Percentiles rank a stretch among this genome's conserved stretches.
These are phyloP conservation scores for Zygosaccharomyces sapae DNA, from an alignment of 1,139 yeast species.

Conservation along the genomic window DNA sequence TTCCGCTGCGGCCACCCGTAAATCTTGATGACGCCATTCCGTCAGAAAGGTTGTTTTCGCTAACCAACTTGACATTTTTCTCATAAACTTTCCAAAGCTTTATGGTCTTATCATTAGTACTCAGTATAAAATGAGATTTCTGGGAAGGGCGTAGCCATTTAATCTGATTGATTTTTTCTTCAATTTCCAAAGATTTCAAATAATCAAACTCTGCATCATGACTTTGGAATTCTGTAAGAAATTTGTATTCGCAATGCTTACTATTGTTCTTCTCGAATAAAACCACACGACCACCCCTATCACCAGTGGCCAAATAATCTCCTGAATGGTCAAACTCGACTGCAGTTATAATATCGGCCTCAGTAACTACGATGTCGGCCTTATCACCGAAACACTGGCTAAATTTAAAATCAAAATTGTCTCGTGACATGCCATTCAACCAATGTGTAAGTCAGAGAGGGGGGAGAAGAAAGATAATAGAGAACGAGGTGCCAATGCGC, in stretches of 20 bases:
- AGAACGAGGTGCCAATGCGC: too few species aligned
- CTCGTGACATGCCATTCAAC: conserved; percentile 19
- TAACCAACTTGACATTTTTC: conserved; percentile 83
- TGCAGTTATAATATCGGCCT: conserved; percentile 94
- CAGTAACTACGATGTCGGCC: conserved; percentile 95
- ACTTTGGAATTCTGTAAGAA: conserved; percentile 93
- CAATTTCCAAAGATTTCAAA: conserved; percentile 90
- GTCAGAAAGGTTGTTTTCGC: conserved; percentile 69
- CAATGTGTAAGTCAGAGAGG: too few species aligned
- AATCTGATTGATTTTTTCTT: conserved; percentile 95
- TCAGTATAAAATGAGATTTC: conserved; percentile 79
- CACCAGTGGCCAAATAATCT: conserved; percentile 94
- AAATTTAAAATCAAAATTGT: conserved; percentile 47
- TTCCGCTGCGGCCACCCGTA: conserved; percentile 13
- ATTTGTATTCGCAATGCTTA: conserved; percentile 82
- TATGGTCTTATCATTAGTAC: conserved; percentile 95
- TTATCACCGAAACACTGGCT: conserved; percentile 97
- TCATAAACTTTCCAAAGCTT: conserved; percentile 95
- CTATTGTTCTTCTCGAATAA: conserved; percentile 84
- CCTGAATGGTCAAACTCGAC: conserved; percentile 96
- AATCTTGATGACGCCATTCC: conserved; percentile 16
- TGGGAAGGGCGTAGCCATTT: conserved; percentile 91
- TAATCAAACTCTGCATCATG: conserved; percentile 99
- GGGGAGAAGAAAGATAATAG: too few species aligned
- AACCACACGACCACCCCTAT: conserved; percentile 96